phyloP scores from a whole-genome alignment of 345 rosid species.

The Cardamine resedifolia region DNA sequence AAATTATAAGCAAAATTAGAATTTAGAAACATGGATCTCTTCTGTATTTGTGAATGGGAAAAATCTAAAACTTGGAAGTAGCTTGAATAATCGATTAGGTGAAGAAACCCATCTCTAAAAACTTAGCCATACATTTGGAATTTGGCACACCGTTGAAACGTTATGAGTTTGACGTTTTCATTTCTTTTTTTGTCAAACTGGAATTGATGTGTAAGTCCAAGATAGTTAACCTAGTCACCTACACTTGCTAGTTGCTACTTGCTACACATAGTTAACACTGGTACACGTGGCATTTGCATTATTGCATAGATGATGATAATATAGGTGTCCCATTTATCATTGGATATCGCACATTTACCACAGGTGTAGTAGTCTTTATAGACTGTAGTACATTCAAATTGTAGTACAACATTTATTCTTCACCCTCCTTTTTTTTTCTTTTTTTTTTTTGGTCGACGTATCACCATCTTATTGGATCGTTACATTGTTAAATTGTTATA shows the following conservation, averaged over 20 bases:
- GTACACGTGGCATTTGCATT: conserved; percentile 23
- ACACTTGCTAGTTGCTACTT: background rate
- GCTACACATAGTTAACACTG: background rate
- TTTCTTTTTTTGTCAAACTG: background rate
- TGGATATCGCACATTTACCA: conserved; percentile 10
- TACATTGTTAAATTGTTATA: conserved; percentile 9
- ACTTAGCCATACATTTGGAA: conserved; percentile 7
- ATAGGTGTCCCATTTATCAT: conserved; percentile 10
- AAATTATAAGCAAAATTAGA: background rate
- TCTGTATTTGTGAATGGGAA: background rate
- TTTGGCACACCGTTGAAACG: conserved; percentile 16
- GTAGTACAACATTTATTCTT: conserved; percentile 17
- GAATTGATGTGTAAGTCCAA: background rate
- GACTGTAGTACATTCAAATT: conserved; percentile 26
- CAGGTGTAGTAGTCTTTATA: background rate
- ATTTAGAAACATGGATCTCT: background rate
- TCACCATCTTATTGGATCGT: conserved; percentile 9
- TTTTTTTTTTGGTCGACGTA: conserved; percentile 6
- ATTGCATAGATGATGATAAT: background rate
- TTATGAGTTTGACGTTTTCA: background rate
- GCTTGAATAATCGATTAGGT: background rate
- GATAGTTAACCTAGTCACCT: background rate
- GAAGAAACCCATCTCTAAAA: background rate
- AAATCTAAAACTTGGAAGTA: background rate
- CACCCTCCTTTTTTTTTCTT: background rate